Evolutionary conservation across 1,284 basidiomycete genomes (phyloP).

Genomic region (Amylostereum areolatum): DNA sequence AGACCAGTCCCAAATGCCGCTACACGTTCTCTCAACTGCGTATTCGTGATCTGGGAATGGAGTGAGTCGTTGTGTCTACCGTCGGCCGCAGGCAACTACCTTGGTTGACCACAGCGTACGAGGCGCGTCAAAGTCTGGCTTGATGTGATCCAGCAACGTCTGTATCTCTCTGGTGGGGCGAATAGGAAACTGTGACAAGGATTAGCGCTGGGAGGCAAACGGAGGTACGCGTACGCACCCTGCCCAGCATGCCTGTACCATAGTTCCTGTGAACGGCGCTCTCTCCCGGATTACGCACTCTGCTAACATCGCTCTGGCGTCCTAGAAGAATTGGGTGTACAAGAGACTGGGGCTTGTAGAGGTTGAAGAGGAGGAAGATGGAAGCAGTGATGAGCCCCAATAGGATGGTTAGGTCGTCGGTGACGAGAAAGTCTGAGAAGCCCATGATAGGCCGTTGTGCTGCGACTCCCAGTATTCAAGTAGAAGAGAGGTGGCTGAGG

Average conservation of each 20-base stretch:
- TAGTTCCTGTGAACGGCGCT: constrained; percentile 81
- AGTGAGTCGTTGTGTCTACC: background rate
- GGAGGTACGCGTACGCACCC: constrained; percentile 40
- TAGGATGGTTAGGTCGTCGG: constrained; percentile 71
- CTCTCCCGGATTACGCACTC: constrained; percentile 67
- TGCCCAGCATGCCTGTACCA: constrained; percentile 69
- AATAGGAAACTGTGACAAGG: constrained; percentile 53
- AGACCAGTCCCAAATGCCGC: constrained; percentile 67
- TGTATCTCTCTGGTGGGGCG: constrained; percentile 65
- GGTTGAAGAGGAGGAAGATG: constrained; percentile 65
- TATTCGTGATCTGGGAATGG: constrained; percentile 56
- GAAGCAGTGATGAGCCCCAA: constrained; percentile 67
- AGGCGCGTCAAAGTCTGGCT: constrained; percentile 55
- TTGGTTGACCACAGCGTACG: constrained; percentile 74
- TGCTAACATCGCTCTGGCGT: constrained; percentile 75
- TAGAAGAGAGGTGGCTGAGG: too few species aligned
- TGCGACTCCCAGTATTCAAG: too few species aligned
- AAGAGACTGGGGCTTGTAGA: constrained; percentile 73
- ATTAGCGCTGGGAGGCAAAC: background rate
- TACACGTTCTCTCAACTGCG: constrained; percentile 56
- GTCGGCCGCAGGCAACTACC: constrained; percentile 30
- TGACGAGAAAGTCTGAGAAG: constrained; percentile 51
- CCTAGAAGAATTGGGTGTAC: constrained; percentile 80
- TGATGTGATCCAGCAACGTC: constrained; percentile 60
- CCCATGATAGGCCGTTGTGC: constrained; percentile 24